These are phyloP conservation scores for Arthrobotrys pseudoclavata DNA, from an alignment of 2,329 filamentous ascomycete species.

Conservation along the genomic window DNA sequence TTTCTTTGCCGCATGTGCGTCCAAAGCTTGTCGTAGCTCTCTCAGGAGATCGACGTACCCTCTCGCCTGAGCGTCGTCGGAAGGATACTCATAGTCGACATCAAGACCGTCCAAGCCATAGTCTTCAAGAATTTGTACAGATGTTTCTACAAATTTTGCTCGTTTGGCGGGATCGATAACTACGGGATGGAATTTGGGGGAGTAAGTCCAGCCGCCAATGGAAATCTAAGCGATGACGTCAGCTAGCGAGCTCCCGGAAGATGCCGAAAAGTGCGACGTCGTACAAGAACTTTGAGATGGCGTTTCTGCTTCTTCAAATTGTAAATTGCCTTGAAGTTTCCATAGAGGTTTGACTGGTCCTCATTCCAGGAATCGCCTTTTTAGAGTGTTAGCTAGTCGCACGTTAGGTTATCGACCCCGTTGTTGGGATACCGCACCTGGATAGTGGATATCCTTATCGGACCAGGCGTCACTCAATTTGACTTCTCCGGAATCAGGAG, in stretches of 20 bases:
- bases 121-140: conserved; percentile 82
- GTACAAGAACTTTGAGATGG: conserved; percentile 78
- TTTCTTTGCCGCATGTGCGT: conserved; percentile 65
- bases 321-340: conserved; percentile 82
- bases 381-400: background rate
- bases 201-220: conserved; percentile 86
- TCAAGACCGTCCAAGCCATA: conserved; percentile 82
- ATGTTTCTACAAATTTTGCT: conserved; percentile 76
- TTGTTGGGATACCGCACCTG: background rate
- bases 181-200: conserved; percentile 74
- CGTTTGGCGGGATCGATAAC: conserved; percentile 72
- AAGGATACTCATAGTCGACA: conserved; percentile 65
- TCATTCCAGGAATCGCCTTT: conserved; percentile 63
- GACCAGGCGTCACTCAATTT: conserved; percentile 29
- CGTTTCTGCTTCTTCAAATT: conserved; percentile 82
- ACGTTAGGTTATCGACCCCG: background rate
- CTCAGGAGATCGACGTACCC: conserved; percentile 74
- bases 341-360: conserved; percentile 74
- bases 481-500: conserved; percentile 29
- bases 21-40: conserved; percentile 72
- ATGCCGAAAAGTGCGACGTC: background rate
- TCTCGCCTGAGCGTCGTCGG: conserved; percentile 70
- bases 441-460: conserved; percentile 38
- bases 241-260: conserved; percentile 1
- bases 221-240: conserved; percentile 68